These are phyloP conservation scores for Diaporthe vexans DNA, from an alignment of 2,329 filamentous ascomycete species.

Conservation along the genomic window DNA sequence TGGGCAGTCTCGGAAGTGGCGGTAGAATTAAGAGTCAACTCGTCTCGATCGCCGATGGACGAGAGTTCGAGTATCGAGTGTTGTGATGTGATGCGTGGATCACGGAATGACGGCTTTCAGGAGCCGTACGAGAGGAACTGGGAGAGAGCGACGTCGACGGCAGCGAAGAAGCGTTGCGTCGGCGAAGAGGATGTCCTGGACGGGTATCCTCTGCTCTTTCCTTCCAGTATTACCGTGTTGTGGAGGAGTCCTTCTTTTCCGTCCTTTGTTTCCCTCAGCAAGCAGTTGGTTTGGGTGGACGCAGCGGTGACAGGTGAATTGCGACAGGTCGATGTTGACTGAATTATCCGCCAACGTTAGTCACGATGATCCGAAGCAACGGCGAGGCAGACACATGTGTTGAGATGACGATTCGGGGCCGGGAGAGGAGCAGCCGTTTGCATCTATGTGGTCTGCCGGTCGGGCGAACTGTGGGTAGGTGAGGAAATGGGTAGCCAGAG, in stretches of 20 bases:
- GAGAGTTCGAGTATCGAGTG: constrained; percentile 36
- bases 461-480: constrained; percentile 21
- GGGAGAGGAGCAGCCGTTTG: constrained; percentile 14
- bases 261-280: background rate
- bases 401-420: constrained; percentile 5
- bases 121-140: background rate
- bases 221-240: constrained; percentile 4
- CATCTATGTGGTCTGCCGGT: constrained; percentile 18
- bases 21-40: constrained; percentile 16
- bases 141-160: constrained; percentile 8
- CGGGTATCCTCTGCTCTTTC: constrained; percentile 20
- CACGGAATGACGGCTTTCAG: background rate
- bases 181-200: background rate
- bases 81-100: background rate
- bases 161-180: background rate
- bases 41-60: constrained; percentile 41
- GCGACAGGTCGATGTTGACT: background rate
- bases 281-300: constrained; percentile 1
- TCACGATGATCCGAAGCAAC: constrained; percentile 20
- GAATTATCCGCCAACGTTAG: constrained; percentile 7
- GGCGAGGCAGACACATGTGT: background rate
- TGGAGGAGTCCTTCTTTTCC: background rate
- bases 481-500: constrained; percentile 37
- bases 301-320: background rate
- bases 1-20: constrained; percentile 40